Evolutionary conservation across 148 eudicot genomes (phyloP).

Genomic region (Rhododendron williamsianum): DNA sequence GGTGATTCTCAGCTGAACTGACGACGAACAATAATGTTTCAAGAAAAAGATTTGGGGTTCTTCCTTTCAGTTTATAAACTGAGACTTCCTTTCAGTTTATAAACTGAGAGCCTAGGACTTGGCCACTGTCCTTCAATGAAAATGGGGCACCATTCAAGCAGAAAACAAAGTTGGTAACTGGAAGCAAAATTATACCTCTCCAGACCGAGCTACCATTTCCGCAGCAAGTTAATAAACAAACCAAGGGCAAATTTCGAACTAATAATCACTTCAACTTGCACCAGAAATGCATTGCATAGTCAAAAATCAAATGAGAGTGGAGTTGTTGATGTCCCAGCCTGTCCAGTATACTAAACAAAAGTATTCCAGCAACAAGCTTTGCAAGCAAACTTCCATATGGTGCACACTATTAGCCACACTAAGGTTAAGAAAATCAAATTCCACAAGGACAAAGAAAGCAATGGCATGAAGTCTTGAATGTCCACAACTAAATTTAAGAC

Average conservation of each 20-base stretch:
- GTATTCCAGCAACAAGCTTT: neutral
- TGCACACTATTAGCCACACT: neutral
- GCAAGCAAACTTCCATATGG: neutral
- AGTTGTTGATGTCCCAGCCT: constrained; percentile 4
- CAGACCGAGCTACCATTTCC: neutral
- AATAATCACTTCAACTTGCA: constrained; percentile 3
- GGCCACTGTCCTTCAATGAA: neutral
- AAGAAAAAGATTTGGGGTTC: neutral
- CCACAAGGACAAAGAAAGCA: constrained; percentile 3
- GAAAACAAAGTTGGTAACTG: neutral
- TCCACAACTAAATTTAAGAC: neutral
- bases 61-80: neutral
- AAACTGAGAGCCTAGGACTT: neutral
- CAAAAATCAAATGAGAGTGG: neutral
- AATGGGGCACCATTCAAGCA: neutral
- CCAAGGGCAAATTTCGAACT: neutral
- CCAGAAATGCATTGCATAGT: constrained; percentile 7
- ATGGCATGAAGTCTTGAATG: neutral
- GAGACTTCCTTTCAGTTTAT: neutral
- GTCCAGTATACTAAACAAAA: neutral
- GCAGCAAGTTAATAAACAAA: neutral
- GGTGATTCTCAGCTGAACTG: too few species aligned
- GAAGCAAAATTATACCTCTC: neutral
- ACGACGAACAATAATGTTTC: neutral
- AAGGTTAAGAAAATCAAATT: neutral